Percentiles rank a stretch among this genome's conserved stretches.
These are phyloP conservation scores for Didymellaceae sp. DNA, from an alignment of 2,329 filamentous ascomycete species.

Conservation along the genomic window DNA sequence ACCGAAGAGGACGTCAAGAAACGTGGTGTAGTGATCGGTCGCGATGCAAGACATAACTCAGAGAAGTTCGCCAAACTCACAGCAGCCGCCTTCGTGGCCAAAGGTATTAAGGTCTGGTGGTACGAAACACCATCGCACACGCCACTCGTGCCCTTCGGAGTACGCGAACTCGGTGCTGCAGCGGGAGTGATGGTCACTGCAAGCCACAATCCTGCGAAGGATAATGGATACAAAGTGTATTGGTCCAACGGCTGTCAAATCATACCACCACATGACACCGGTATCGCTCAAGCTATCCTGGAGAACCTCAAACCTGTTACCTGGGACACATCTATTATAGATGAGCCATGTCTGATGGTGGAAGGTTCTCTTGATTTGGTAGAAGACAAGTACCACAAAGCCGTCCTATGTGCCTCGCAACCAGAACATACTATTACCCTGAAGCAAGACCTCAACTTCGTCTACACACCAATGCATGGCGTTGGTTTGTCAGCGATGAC, in stretches of 20 bases:
- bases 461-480: slow-evolving; percentile 65
- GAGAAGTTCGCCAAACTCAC: slow-evolving; percentile 66
- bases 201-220: slow-evolving; percentile 68
- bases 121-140: slow-evolving; percentile 64
- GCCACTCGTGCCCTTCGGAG: slow-evolving; percentile 67
- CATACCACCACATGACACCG: slow-evolving; percentile 65
- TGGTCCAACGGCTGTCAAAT: slow-evolving; percentile 71
- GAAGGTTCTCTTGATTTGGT: slow-evolving; percentile 52
- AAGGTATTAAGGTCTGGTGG: slow-evolving; percentile 66
- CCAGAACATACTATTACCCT: slow-evolving; percentile 33
- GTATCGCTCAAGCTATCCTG: slow-evolving; percentile 64
- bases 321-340: slow-evolving; percentile 55
- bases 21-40: slow-evolving; percentile 64
- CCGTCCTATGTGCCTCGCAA: slow-evolving; percentile 50
- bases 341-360: slow-evolving; percentile 48
- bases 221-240: slow-evolving; percentile 74
- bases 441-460: slow-evolving; percentile 51
- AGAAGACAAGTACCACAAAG: slow-evolving; percentile 52
- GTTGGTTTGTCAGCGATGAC: slow-evolving; percentile 59
- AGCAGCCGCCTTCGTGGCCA: slow-evolving; percentile 64
- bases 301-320: slow-evolving; percentile 60
- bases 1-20: slow-evolving; percentile 51
- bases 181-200: slow-evolving; percentile 72
- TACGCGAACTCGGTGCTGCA: slow-evolving; percentile 59
- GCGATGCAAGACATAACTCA: slow-evolving; percentile 69